Conservation (phyloP, 176 grass and related monocot genomes). For the Aegilops bicornis region DNA sequence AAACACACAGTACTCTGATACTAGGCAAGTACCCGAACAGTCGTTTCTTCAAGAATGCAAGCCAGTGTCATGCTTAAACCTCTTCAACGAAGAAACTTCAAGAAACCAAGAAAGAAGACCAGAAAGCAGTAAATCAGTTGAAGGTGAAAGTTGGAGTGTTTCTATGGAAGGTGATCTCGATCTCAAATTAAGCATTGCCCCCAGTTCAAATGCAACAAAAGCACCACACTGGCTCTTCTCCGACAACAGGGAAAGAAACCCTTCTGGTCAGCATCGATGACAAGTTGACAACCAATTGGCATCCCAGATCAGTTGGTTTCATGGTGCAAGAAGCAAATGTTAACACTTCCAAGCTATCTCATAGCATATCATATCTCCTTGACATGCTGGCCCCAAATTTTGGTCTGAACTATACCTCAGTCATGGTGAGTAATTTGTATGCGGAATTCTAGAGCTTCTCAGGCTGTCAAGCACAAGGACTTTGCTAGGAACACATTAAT, state of each 20-base stretch:
- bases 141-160: conserved; percentile 38
- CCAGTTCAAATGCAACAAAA: conserved; percentile 44
- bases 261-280: conserved; percentile 44
- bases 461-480: conserved; percentile 1
- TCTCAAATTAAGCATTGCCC: conserved; percentile 63
- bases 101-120: conserved; percentile 31
- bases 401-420: neutral
- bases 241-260: conserved; percentile 31
- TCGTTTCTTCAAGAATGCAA: conserved; percentile 36
- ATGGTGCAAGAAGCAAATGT: conserved; percentile 13
- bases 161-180: conserved; percentile 54
- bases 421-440: conserved; percentile 14
- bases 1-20: conserved; percentile 7
- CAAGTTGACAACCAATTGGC: conserved; percentile 20
- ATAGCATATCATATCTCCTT: neutral
- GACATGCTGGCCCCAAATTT: conserved; percentile 25
- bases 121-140: conserved; percentile 36
- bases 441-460: conserved; percentile 15
- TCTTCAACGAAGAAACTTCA: conserved; percentile 46
- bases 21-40: conserved; percentile 33
- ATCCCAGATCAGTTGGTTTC: conserved; percentile 31
- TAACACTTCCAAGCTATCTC: conserved; percentile 5
- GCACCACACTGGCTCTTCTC: conserved; percentile 33
- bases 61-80: conserved; percentile 33
- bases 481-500: conserved; percentile 21